Evolutionary conservation across 2,329 filamentous ascomycete genomes (phyloP).

Genomic region (Dactylonectria estremocensis): DNA sequence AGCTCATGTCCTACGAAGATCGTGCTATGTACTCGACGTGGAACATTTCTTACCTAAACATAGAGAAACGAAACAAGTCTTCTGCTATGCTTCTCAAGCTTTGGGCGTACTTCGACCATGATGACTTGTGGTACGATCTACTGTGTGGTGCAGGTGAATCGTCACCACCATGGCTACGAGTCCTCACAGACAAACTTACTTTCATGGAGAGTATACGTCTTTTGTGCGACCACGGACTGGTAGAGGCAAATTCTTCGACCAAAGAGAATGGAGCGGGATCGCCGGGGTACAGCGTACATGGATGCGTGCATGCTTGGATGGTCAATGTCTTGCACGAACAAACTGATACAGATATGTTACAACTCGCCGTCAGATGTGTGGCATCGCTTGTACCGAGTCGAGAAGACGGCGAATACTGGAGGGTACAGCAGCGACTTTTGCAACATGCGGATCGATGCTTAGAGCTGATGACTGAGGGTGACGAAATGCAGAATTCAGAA

Average conservation of each 20-base stretch:
- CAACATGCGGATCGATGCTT: conserved; percentile 39
- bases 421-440: conserved; percentile 39
- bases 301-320: conserved; percentile 54
- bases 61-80: conserved; percentile 46
- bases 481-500: conserved; percentile 10
- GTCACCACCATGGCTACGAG: conserved; percentile 42
- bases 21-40: conserved; percentile 55
- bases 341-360: conserved; percentile 13
- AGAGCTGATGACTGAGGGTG: conserved; percentile 1
- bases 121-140: conserved; percentile 62
- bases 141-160: conserved; percentile 41
- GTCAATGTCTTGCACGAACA: conserved; percentile 46
- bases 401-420: conserved; percentile 29
- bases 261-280: conserved; percentile 27
- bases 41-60: conserved; percentile 55
- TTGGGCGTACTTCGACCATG: conserved; percentile 60
- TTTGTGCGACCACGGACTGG: conserved; percentile 50
- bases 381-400: conserved; percentile 23
- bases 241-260: conserved; percentile 39
- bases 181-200: conserved; percentile 40
- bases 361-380: conserved; percentile 31
- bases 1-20: conserved; percentile 50
- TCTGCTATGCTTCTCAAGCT: conserved; percentile 55
- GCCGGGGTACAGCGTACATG: conserved; percentile 51
- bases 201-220: conserved; percentile 49